These are phyloP conservation scores for Zygosaccharomyces siamensis DNA, from an alignment of 805 yeast genomes.

Conservation along the genomic window DNA sequence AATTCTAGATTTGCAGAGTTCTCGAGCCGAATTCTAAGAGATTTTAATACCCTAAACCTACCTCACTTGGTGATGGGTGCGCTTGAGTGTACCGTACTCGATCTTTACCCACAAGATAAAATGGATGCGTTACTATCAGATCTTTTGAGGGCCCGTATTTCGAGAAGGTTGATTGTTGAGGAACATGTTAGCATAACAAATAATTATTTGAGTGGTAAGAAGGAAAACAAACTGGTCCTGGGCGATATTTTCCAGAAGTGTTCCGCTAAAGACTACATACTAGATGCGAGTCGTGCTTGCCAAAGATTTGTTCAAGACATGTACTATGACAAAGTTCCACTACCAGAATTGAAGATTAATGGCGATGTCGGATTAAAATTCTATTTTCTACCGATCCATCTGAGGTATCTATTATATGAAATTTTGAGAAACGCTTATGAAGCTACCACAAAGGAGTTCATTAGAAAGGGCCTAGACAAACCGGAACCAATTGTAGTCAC, in stretches of 20 bases:
- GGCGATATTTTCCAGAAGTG: slow-evolving; percentile 83
- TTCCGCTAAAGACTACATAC: slow-evolving; percentile 63
- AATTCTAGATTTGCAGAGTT: slow-evolving; percentile 67
- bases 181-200: slow-evolving; percentile 81
- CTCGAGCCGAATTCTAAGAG: slow-evolving; percentile 57
- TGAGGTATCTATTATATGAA: slow-evolving; percentile 84
- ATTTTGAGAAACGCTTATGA: slow-evolving; percentile 79
- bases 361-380: slow-evolving; percentile 65
- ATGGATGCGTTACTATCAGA: slow-evolving; percentile 73
- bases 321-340: slow-evolving; percentile 46
- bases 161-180: slow-evolving; percentile 85
- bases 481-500: slow-evolving; percentile 78
- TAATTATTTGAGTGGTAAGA: slow-evolving; percentile 46
- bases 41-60: slow-evolving; percentile 73
- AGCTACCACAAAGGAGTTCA: slow-evolving; percentile 59
- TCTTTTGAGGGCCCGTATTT: slow-evolving; percentile 77
- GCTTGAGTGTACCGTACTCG: slow-evolving; percentile 64
- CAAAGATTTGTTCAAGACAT: slow-evolving; percentile 48
- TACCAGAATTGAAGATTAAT: slow-evolving; percentile 75
- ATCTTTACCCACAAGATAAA: slow-evolving; percentile 51
- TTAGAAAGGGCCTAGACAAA: slow-evolving; percentile 35
- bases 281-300: slow-evolving; percentile 48
- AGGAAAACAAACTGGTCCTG: slow-evolving; percentile 45
- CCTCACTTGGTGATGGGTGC: slow-evolving; percentile 94
- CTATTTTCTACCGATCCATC: slow-evolving; percentile 80